Evolutionary conservation across 192 early-diverging fungal species (phyloP).

Genomic region (Gamsiella multidivaricata): DNA sequence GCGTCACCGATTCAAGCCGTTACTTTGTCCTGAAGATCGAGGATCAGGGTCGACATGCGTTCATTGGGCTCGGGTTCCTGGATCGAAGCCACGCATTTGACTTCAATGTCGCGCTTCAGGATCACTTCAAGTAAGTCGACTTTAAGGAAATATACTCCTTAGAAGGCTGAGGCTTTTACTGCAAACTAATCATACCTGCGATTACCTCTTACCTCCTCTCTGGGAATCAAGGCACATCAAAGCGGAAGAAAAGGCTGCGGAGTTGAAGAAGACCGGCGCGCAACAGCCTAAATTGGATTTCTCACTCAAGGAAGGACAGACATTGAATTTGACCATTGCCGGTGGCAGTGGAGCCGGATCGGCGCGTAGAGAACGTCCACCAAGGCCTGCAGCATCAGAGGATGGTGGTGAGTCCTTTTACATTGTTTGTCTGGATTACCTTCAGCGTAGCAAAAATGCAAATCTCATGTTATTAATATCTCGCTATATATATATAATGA

Average conservation of each 20-base stretch:
- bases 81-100: slow-evolving; percentile 88
- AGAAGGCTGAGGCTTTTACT: no score
- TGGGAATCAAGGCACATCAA: slow-evolving; percentile 56
- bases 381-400: slow-evolving; percentile 21
- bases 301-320: slow-evolving; percentile 83
- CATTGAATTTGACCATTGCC: slow-evolving; percentile 79
- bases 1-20: slow-evolving; percentile 83
- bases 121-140: slow-evolving; percentile 72
- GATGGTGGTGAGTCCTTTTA: slow-evolving; percentile 24
- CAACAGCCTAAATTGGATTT: slow-evolving; percentile 76
- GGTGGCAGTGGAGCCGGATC: slow-evolving; percentile 43
- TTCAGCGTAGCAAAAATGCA: no score
- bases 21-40: slow-evolving; percentile 89
- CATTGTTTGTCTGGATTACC: neutral
- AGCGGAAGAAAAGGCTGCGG: slow-evolving; percentile 57
- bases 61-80: slow-evolving; percentile 86
- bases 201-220: neutral
- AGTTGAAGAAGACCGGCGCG: slow-evolving; percentile 43
- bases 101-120: slow-evolving; percentile 91
- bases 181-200: no score
- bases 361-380: slow-evolving; percentile 35
- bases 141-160: no score
- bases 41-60: slow-evolving; percentile 81
- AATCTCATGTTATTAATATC: no score
- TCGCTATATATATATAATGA: no score